Percentiles rank a stretch among this genome's conserved stretches.
These are phyloP conservation scores for Cucurbita pepo DNA, from an alignment of 306 rosid genomes.

Conservation along the genomic window DNA sequence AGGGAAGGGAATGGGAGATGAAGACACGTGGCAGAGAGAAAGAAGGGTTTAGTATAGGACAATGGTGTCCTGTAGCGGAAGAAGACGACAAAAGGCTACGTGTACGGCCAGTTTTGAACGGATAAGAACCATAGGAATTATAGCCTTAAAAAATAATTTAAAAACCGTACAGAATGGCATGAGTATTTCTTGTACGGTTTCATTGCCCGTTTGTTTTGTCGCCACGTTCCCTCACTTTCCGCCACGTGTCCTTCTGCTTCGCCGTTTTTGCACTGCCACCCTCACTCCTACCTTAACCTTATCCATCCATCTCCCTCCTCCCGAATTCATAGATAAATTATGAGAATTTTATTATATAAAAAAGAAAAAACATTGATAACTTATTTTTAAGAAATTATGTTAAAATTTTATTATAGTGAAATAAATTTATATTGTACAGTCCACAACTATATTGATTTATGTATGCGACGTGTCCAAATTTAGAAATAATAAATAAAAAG, in stretches of 20 bases:
- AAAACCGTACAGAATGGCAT: neutral
- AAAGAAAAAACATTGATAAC: too few relatives aligned
- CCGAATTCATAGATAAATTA: too few relatives aligned
- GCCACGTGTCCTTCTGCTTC: slow-evolving; percentile 18
- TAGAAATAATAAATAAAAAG: neutral
- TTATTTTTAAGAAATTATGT: too few relatives aligned
- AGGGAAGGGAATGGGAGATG: neutral
- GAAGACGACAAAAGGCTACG: slow-evolving; percentile 15
- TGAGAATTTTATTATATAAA: too few relatives aligned
- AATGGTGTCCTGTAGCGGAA: neutral
- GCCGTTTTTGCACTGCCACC: too few relatives aligned
- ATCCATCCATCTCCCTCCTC: too few relatives aligned
- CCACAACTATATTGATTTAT: too few relatives aligned
- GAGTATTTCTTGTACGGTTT: slow-evolving; percentile 10
- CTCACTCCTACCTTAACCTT: too few relatives aligned
- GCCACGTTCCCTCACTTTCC: neutral
- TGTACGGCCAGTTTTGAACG: slow-evolving; percentile 11
- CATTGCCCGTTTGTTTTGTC: neutral
- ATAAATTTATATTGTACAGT: too few relatives aligned
- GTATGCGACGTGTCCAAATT: too few relatives aligned
- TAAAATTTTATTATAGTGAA: too few relatives aligned
- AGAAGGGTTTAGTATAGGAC: neutral
- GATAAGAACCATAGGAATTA: neutral
- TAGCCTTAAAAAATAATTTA: neutral
- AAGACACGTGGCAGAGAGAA: neutral